Evolutionary conservation across 495 filamentous ascomycete species (phyloP), one percentile per base, ranked within the genome.

Genomic region (Aspergillus asperescens): DNA sequence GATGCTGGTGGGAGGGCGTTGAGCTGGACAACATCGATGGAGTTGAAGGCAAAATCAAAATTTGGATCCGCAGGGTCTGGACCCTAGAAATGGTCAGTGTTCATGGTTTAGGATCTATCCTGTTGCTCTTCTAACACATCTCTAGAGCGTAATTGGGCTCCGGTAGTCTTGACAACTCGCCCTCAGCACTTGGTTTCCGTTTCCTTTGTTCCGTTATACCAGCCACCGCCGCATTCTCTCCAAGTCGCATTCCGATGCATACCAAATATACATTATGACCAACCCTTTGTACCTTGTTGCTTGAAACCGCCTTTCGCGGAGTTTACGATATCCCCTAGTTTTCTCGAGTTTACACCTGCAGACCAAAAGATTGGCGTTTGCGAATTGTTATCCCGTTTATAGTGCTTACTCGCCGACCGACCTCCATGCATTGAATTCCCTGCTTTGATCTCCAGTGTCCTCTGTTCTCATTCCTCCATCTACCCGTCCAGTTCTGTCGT

Each of bases 1-100:
- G 93, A 64, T 99, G 93, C 74, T 99, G 93, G 93, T 99, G 93
- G 93, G 93, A 97, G 66, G 94, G 93, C 7, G 85, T 96, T n/a
- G 92, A 96, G 62, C 75, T 99, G 18, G 81, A 89, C 15, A 71
- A 85, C 48, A 88, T 99, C 12, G 94, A 96, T 42, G 93, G 93
- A 9, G 81, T 96, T 13, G 84, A 95, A 29, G 94, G 93, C 23
- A 87, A 84, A 59, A 74, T 99, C 62, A 99, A 97, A 69, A 89
- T 97, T 54, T 99, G 93, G 93, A 96, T 97, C 61, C 79, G 93
- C 53, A 77, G 93, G 61, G 93, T 99, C 53, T 99, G 93, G 93
- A 99, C 93, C 53, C 76, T 99, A 50, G 93, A 99, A 80, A 99
- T 99, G 93, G 85, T 87, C 70, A 64, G 79, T 32, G 24, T 37